phyloP scores from a whole-genome alignment of 441 rosid species.

The Syzygium syzygioides region DNA sequence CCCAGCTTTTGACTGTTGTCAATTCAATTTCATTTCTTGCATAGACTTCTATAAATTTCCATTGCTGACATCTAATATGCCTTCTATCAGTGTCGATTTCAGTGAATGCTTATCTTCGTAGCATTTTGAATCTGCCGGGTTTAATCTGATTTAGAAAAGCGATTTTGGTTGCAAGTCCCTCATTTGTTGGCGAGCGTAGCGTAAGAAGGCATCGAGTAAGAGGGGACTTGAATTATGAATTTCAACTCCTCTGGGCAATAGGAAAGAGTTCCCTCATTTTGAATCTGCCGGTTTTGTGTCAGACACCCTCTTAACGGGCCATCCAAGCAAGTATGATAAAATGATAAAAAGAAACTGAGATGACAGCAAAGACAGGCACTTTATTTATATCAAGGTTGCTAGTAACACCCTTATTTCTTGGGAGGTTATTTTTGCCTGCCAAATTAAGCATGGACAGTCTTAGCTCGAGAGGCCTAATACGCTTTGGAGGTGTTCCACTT shows the following conservation, averaged over 20 bases:
- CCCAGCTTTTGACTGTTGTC: conserved; percentile 6
- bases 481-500: conserved; percentile 47
- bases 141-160: background rate
- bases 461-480: background rate
- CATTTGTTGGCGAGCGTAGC: background rate
- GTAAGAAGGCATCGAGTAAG: background rate
- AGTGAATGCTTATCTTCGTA: background rate
- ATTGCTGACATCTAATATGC: background rate
- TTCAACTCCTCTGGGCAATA: background rate
- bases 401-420: background rate
- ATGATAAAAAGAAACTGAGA: background rate
- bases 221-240: background rate
- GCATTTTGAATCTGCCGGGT: background rate
- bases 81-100: background rate
- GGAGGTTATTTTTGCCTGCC: conserved; percentile 2
- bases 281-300: background rate
- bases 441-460: background rate
- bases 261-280: no score
- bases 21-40: background rate
- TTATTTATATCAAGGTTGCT: conserved; percentile 17
- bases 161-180: background rate
- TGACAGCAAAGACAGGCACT: conserved; percentile 7
- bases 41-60: background rate
- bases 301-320: background rate
- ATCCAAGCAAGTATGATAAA: background rate